Evolutionary conservation across 139 green algal genomes (phyloP), one percentile per base, ranked within the genome.

Genomic region (Raphidocelis subcapitata): DNA sequence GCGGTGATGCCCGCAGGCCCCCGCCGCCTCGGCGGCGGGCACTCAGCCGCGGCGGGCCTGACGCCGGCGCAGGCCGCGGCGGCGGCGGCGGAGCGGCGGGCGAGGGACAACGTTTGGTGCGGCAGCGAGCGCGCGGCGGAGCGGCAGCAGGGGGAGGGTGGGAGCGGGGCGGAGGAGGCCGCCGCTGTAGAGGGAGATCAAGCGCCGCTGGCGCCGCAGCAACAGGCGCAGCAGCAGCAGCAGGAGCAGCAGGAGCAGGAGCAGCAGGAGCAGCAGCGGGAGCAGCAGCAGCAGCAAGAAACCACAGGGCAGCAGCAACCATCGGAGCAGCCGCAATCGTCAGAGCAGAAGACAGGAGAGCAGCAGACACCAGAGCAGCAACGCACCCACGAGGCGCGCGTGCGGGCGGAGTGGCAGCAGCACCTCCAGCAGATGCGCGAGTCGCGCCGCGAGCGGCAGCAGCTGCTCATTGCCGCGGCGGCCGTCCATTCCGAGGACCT

Each of bases 31-130:
- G 85, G 85, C 20, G 80, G 76, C 60, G 20, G 41, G 35, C 51
- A 51, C 20, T 32, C 61, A 20, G 24, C 10, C 33, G 65, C 72
- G 46, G 57, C 15, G 29, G 24, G 29, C 64, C 55, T 91, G 41
- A 80, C 81, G n/a, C 83, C 85, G 36, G 81, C 72, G n/a, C 75
- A 86, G 75, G 85, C 85, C 24, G 85, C 85, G 26, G 85, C 85
- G 51, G 64, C 60, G 66, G 85, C 85, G 57, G 85, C 85, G 47
- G 84, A 91, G 47, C 68, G 85, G 26, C 72, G 85, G 23, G 64
- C 76, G 23, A 26, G 59, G 18, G 84, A 88, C 61, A 82, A 90
- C 62, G 1, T 81, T n/a, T 90, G 77, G 80, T 91, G 85, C 69
- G 67, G 72, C 15, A 52, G 59, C 23, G 62, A 72, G 55, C 51